Base-by-base conservation (phyloP, 106 monocot species). In the Acanthochlamys bracteata region DNA sequence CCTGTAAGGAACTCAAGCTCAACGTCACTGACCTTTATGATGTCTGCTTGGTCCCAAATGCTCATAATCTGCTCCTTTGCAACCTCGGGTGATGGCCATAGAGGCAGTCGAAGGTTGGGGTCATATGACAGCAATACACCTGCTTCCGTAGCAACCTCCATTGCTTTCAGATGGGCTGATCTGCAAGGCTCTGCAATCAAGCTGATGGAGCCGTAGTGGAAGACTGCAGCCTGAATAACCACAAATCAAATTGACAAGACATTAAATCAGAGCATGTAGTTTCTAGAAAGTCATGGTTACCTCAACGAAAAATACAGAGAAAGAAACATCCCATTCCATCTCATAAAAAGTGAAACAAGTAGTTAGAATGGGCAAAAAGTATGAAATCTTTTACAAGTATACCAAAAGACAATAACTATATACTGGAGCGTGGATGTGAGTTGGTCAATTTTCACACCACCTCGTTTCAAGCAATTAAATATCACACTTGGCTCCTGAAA, bases 201-300 rank as follows among this genome's bases (percentile, higher is more conserved):
- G 71, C 89, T 89, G 63, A 84, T 89, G 11, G 89, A 89, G 23
- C 89, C 89, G 39, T 80, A 90, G 66, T 90, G 89, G 71, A 90
- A 82, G n/a, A 82, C 68, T 24, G 65, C 53, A 49, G 82, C 81
- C 89, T 89, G 81, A 7, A 47, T 70, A 24, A n/a, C 16, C 39
- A 60, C 45, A 10, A 2, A 45, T 73, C 7, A 61, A 41, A 0
- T 19, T 40, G 41, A 61, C 61, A 61, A 13, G 51, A 19, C 9
- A 51, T 51, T 19, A 51, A 19, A 4, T 19, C n/a, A 51, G 3
- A 51, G 51, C 33, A 33, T 6, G 4, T 3, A 6, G 6, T 6
- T 6, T 33, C 33, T 33, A 33, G n/a, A n/a, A 33, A 33, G 33
- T 33, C 6, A 33, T 33, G 6, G 33, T 33, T n/a, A 33, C 4